phyloP scores from a whole-genome alignment of 2,329 filamentous ascomycete species.

The Talaromyces sp. region DNA sequence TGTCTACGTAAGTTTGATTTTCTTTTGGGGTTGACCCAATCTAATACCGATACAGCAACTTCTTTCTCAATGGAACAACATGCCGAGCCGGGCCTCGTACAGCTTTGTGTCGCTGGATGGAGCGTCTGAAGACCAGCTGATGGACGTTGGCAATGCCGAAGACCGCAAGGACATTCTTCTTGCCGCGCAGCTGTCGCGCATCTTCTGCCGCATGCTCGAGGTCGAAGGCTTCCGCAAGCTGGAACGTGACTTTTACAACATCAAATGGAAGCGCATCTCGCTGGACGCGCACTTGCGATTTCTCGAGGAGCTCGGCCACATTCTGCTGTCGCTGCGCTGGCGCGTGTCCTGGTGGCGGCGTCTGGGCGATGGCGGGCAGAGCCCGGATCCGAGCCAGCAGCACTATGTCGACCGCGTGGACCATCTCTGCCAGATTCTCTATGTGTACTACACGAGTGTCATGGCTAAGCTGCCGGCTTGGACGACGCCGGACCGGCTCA shows the following conservation, averaged over 20 bases:
- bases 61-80: constrained; percentile 41
- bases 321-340: constrained; percentile 41
- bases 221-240: constrained; percentile 42
- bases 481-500: constrained; percentile 28
- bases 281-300: constrained; percentile 39
- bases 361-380: constrained; percentile 34
- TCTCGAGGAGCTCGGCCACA: constrained; percentile 34
- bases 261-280: constrained; percentile 41
- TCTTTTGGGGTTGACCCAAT: neutral
- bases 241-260: constrained; percentile 41
- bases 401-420: constrained; percentile 37
- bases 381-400: constrained; percentile 32
- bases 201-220: constrained; percentile 43
- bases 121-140: constrained; percentile 26
- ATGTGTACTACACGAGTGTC: constrained; percentile 43
- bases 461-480: constrained; percentile 38
- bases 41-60: constrained; percentile 24
- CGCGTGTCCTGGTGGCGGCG: constrained; percentile 42
- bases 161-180: constrained; percentile 36
- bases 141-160: constrained; percentile 34
- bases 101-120: constrained; percentile 31
- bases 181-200: constrained; percentile 41
- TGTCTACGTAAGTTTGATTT: constrained; percentile 30
- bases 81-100: constrained; percentile 43
- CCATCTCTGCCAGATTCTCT: constrained; percentile 39